phyloP scores from a whole-genome alignment of 2,329 filamentous ascomycete genomes.

The Didymella lethalis region DNA sequence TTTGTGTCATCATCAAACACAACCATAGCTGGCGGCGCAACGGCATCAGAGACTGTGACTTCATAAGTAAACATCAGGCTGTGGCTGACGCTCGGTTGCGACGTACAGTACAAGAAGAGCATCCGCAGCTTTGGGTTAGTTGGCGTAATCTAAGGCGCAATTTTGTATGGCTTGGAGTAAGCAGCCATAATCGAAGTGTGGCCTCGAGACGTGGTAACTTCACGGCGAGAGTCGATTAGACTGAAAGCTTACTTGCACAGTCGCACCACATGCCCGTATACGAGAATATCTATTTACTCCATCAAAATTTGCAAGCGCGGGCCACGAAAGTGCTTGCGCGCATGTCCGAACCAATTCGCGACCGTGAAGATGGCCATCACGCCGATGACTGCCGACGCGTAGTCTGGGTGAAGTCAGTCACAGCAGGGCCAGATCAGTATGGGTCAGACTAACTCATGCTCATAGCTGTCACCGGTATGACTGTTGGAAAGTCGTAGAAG shows the following conservation, averaged over 20 bases:
- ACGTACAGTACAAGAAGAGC: constrained; percentile 50
- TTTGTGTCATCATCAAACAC: constrained; percentile 49
- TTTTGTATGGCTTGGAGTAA: constrained; percentile 20
- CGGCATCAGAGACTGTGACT: constrained; percentile 44
- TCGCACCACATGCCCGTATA: background rate
- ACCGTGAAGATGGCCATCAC: constrained; percentile 25
- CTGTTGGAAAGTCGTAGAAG: constrained; percentile 44
- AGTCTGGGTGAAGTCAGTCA: constrained; percentile 16
- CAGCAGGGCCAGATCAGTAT: background rate
- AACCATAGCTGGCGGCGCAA: constrained; percentile 54
- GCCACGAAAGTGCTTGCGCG: constrained; percentile 24
- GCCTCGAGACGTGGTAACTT: background rate
- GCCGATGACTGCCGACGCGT: constrained; percentile 26
- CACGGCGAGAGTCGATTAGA: background rate
- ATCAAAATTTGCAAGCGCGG: constrained; percentile 20
- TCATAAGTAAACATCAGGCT: constrained; percentile 1
- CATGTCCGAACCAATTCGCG: constrained; percentile 26
- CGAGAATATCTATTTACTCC: background rate
- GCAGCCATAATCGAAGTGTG: background rate
- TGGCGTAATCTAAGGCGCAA: constrained; percentile 33
- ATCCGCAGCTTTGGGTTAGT: constrained; percentile 43
- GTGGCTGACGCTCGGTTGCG: background rate
- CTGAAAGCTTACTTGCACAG: background rate
- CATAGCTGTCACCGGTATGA: constrained; percentile 34
- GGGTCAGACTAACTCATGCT: constrained; percentile 39